Base-by-base conservation (phyloP, 2,329 filamentous ascomycete species). In the Trichoderma simmonsii region DNA sequence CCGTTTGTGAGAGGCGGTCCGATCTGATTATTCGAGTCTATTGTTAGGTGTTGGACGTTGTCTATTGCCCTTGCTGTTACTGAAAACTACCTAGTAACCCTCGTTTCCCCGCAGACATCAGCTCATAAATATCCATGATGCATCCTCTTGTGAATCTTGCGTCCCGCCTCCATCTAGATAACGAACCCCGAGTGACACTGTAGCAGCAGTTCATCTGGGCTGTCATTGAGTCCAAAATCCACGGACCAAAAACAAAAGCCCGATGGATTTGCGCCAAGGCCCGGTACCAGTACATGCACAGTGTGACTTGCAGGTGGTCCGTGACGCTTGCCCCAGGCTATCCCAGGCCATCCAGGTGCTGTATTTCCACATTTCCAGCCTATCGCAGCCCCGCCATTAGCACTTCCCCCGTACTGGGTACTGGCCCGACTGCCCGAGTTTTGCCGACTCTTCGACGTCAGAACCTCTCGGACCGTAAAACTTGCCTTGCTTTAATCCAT, bases 371-470 rank as follows among this genome's bases (percentile, higher is more conserved):
- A 34, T 3, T 18, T 54, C 30, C 30, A 57, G 74, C 79, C 79
- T 79, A 81, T 82, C 73, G 77, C 65, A 75, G 77, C 78, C 79
- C 79, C 78, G 77, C 78, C 75, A 82, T 82, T 82, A 78, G 32
- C 60, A 63, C 39, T 51, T 15, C 28, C 28, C 26, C 48, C n/a
- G 26, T 48, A 43, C 28, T 32, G 34, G 24, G 18, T 34, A 34
- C 56, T 34, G 28, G 24, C 30, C 57, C 57, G 39, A 18, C 36
- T 26, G 59, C 71, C 71, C 68, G 68, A 68, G 71, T 72, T 72
- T 72, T 72, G 66, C 71, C 71, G 71, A 72, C 36, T 32, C 65
- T 51, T 60, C 65, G 71, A 72, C 71, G 71, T 72, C 71, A 72
- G 71, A 72, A 63, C 48, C 60, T 65, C 57, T 64, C 60, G 68